Evolutionary conservation across 768 basidiomycete species (phyloP).

Genomic region (Kwoniella botswanensis): DNA sequence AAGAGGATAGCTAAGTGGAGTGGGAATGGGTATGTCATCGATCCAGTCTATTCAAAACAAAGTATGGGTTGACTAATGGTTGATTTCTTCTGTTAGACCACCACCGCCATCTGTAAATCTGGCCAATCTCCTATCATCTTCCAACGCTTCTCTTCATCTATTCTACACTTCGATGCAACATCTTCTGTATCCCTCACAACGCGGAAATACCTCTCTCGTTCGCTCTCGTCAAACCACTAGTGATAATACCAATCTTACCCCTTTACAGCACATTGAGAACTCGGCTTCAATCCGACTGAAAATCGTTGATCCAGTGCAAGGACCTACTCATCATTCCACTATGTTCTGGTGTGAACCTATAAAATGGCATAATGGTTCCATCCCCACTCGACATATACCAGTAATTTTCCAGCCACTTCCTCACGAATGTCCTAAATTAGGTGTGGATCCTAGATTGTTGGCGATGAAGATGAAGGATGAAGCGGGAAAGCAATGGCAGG

Average conservation of each 20-base stretch:
- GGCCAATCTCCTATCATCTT: conserved; percentile 31
- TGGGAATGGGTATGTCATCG: conserved; percentile 34
- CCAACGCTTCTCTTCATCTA: conserved; percentile 37
- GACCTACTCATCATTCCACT: conserved; percentile 27
- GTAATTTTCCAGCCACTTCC: conserved; percentile 36
- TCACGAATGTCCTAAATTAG: conserved; percentile 31
- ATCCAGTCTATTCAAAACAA: too few relatives aligned
- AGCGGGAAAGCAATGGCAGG: conserved; percentile 10
- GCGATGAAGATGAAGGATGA: conserved; percentile 20
- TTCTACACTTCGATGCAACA: conserved; percentile 49
- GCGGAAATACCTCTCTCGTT: not conserved
- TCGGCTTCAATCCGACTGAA: conserved; percentile 20
- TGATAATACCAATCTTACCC: not conserved
- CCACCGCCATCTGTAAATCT: conserved; percentile 37
- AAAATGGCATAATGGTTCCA: conserved; percentile 6
- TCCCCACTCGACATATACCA: conserved; percentile 9
- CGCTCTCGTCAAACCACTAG: not conserved
- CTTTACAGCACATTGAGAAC: conserved; percentile 20
- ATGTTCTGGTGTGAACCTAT: conserved; percentile 25
- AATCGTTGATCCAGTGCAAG: not conserved
- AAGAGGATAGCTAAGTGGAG: conserved; percentile 34
- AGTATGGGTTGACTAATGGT: not conserved
- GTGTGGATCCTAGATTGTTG: conserved; percentile 35
- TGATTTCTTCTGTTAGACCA: conserved; percentile 17
- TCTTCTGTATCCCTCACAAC: conserved; percentile 26